Evolutionary conservation across 805 yeast genomes (phyloP), one percentile per base, ranked within the genome.

Genomic region (Ascoidea tarda): DNA sequence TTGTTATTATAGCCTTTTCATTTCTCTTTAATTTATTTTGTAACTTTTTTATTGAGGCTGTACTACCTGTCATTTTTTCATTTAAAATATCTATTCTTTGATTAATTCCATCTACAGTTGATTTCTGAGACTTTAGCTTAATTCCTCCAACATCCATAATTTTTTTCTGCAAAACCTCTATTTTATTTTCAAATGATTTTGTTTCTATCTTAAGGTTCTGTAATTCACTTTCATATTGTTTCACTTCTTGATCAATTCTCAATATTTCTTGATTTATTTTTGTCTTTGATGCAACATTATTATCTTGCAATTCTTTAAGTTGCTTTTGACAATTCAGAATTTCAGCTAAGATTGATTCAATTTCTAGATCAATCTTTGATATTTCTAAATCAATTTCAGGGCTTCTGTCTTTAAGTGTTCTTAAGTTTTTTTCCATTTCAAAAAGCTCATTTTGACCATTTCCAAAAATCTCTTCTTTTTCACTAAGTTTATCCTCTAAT

Each of bases 91-190:
- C 86, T 33, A 85, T 75, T 60, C 79, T 77, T 59, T 84, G 86
- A 47, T 72, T 70, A 42, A 84, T 71, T 1, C 95, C 84, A 59
- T 81, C 89, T 6, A 93, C 96, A 61, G 81, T 84, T 1, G 95
- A 78, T 55, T 80, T 84, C 60, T 89, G 96, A 55, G 85, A 65
- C 53, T 87, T 79, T 57, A 93, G 71, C 56, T 81, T 81, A 6
- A 86, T 82, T 55, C 99, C 99, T 52, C 99, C 99, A 52, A 87
- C 83, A 50, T 85, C 82, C 86, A 90, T 79, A 46, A 93, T 87
- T 61, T 81, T 76, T 53, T 82, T 86, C 58, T 88, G 90, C 3
- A 90, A 67, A 0, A 59, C 71, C 10, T 73, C 71, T 46, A 93
- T 84, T 53, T 76, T 71, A 5, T 65, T 61, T 62, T 79, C 87